These are phyloP conservation scores for Coemansia sp. DNA, from an alignment of 192 early-diverging fungal species.

Conservation along the genomic window DNA sequence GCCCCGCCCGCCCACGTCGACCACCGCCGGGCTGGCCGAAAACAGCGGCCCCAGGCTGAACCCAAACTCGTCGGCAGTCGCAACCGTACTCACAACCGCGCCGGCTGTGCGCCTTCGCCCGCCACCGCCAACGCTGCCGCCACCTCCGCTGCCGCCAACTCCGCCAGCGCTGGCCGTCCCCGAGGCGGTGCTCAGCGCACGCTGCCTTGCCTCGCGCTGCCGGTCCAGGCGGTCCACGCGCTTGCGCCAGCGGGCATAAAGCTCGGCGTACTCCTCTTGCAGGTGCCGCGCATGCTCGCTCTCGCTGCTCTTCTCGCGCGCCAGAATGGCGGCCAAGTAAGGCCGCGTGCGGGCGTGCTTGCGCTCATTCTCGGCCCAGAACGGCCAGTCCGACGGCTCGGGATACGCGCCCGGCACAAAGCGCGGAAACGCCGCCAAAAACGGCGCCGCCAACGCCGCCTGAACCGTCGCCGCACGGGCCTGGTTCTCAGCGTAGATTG, in stretches of 20 bases:
- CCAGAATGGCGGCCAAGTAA: conserved; percentile 27
- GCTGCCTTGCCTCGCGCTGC: conserved; percentile 45
- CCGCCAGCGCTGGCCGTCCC: background rate
- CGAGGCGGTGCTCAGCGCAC: conserved; percentile 11
- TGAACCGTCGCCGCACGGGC: conserved; percentile 29
- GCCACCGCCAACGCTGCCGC: conserved; percentile 8
- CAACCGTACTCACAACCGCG: background rate
- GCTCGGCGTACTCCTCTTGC: conserved; percentile 44
- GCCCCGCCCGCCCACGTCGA: conserved; percentile 21
- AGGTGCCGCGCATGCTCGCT: conserved; percentile 22
- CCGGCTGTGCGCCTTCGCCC: conserved; percentile 20
- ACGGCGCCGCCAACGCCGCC: conserved; percentile 27
- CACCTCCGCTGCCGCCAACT: conserved; percentile 1
- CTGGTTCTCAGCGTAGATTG: conserved; percentile 47
- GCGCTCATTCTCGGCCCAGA: conserved; percentile 39
- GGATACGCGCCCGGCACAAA: conserved; percentile 43
- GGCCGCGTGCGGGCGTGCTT: conserved; percentile 31
- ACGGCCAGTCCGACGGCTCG: conserved; percentile 46
- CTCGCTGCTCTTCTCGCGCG: conserved; percentile 21
- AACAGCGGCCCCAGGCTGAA: conserved; percentile 47
- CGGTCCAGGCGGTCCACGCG: conserved; percentile 51
- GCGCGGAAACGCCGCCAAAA: conserved; percentile 30
- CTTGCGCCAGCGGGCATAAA: conserved; percentile 45
- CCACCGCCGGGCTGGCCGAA: conserved; percentile 16
- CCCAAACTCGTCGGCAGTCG: conserved; percentile 38